Conservation (phyloP, 495 filamentous ascomycete species). For the Penicillium dipodomyicola region DNA sequence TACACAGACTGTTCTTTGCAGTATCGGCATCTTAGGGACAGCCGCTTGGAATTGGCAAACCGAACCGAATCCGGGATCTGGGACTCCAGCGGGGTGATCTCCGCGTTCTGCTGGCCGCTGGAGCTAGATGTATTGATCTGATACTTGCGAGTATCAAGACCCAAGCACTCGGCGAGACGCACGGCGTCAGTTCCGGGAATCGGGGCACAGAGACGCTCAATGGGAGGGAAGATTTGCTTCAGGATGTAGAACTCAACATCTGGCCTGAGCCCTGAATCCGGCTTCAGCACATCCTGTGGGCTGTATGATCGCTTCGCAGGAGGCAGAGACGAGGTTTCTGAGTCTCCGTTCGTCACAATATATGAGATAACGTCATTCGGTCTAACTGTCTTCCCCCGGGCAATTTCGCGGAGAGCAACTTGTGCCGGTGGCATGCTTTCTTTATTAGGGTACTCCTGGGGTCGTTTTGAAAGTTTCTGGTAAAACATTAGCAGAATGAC, state of each 20-base stretch:
- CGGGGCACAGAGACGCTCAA: slow-evolving; percentile 95
- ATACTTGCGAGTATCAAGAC: slow-evolving; percentile 87
- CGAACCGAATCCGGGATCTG: slow-evolving; percentile 83
- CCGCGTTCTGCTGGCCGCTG: slow-evolving; percentile 51
- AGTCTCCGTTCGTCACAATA: slow-evolving; percentile 79
- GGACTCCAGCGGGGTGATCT: slow-evolving; percentile 84
- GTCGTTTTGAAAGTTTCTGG: slow-evolving; percentile 86
- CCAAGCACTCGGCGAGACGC: slow-evolving; percentile 87
- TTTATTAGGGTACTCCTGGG: slow-evolving; percentile 87
- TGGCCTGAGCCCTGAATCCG: slow-evolving; percentile 68
- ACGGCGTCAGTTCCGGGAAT: slow-evolving; percentile 87
- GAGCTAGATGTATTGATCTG: slow-evolving; percentile 60
- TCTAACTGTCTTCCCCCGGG: slow-evolving; percentile 80
- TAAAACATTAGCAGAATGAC: slow-evolving; percentile 13
- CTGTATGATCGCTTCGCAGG: slow-evolving; percentile 86
- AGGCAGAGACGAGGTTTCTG: slow-evolving; percentile 59
- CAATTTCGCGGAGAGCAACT: slow-evolving; percentile 84
- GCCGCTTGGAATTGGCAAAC: slow-evolving; percentile 73
- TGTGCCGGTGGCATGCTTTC: slow-evolving; percentile 97
- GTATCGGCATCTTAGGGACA: slow-evolving; percentile 73
- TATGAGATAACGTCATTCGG: slow-evolving; percentile 95
- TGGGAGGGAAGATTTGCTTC: slow-evolving; percentile 98
- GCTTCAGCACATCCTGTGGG: slow-evolving; percentile 78
- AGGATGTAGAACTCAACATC: slow-evolving; percentile 95
- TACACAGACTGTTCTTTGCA: slow-evolving; percentile 73